Base-by-base conservation (phyloP, 202 grass and related monocot genomes). In the Zoysia matrella region DNA sequence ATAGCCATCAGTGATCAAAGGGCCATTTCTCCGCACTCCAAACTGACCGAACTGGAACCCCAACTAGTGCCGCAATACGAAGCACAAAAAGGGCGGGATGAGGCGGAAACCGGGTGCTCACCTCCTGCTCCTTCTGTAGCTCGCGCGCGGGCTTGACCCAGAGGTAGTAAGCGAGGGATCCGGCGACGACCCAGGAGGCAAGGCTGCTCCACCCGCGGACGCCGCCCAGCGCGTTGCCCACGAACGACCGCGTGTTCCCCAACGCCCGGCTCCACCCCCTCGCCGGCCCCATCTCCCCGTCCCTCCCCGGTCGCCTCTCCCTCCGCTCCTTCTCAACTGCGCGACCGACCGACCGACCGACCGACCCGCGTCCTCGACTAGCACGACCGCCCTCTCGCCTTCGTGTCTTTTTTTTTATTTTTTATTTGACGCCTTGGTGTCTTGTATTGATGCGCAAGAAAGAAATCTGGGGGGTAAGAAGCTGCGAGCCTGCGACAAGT, bases 211-310 rank as follows among this genome's bases (percentile, higher is more conserved):
- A 91, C 5, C 95, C 92, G 61, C 92, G 88, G 60, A 98, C 80
- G 36, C 95, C 95, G 8, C 95, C 95, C 69, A 91, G 66, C n/a
- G 95, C 86, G 84, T 98, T 98, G 47, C 95, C 95, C 60, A 93
- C 79, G 75, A 95, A 95, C n/a, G 90, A 90, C 53, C 95, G 84
- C 80, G 88, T 83, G 86, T 82, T 95, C 73, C 95, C 92, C 44
- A 89, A 18, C 71, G 72, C 56, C 69, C 90, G 79, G 66, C 81
- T 69, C 86, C 86, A 98, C 61, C 79, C 85, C 44, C 77, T 88
- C 50, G 77, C 83, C 77, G 84, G 22, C 22, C 22, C 22, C 22
- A 30, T 30, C 22, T 30, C 22, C 22, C 22, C 22, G 22, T 30
- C 22, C 22, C 22, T 30, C 22, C 22, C 22, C 22, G 22, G 22